Conservation (phyloP, 2,329 filamentous ascomycete species). For the Colletotrichum shisoi region DNA sequence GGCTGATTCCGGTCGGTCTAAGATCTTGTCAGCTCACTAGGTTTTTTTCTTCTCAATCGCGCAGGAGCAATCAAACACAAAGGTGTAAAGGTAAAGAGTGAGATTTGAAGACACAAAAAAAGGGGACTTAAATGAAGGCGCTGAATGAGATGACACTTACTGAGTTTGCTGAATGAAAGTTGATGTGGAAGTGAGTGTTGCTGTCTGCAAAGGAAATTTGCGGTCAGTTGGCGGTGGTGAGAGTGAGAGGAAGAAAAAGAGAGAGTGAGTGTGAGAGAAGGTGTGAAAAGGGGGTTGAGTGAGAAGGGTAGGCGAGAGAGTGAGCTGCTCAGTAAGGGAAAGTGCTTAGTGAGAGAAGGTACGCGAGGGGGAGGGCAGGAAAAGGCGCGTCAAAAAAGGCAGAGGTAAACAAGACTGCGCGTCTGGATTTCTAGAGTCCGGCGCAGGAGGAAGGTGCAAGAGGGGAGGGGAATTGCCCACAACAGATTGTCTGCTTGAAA, state of each 20-base stretch:
- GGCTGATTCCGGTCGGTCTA: neutral
- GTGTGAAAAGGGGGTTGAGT: slow-evolving; percentile 4
- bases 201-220: slow-evolving; percentile 8
- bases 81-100: neutral
- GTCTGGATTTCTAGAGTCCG: neutral
- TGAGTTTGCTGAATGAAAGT: slow-evolving; percentile 8
- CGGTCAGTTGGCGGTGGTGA: slow-evolving; percentile 8
- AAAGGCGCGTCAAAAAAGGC: slow-evolving; percentile 21
- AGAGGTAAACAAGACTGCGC: neutral
- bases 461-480: neutral
- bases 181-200: neutral
- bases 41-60: too few species aligned
- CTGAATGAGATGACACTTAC: slow-evolving; percentile 16
- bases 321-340: neutral
- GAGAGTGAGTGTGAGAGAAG: slow-evolving; percentile 1
- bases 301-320: slow-evolving; percentile 1
- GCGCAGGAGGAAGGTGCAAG: slow-evolving; percentile 22
- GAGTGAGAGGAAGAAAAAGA: too few species aligned
- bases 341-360: slow-evolving; percentile 8
- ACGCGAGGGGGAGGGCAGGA: neutral
- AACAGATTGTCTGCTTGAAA: neutral
- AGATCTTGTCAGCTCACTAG: slow-evolving; percentile 9
- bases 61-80: neutral
- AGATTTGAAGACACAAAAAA: neutral
- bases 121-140: neutral